These are phyloP conservation scores for Exophiala calicioides DNA, from an alignment of 2,329 filamentous ascomycete genomes.

Conservation along the genomic window DNA sequence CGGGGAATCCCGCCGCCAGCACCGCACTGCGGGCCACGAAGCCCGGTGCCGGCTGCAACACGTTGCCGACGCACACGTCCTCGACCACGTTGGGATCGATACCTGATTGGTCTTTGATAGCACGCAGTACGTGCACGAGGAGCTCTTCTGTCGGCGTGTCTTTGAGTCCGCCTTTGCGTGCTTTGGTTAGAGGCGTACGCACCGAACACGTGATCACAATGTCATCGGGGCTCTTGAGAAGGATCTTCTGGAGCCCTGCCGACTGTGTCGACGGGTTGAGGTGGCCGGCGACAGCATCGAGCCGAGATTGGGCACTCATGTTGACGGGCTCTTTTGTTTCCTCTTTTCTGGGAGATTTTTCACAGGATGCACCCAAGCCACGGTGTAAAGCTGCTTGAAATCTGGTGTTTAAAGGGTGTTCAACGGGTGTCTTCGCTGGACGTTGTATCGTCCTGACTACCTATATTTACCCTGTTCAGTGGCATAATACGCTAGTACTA, in stretches of 20 bases:
- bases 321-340: too few species aligned
- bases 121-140: slow-evolving; percentile 78
- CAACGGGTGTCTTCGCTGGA: too few species aligned
- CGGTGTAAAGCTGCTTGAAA: too few species aligned
- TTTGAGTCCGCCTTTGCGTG: slow-evolving; percentile 92
- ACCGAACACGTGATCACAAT: slow-evolving; percentile 91
- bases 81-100: slow-evolving; percentile 88
- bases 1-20: slow-evolving; percentile 87
- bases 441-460: too few species aligned
- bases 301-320: slow-evolving; percentile 24
- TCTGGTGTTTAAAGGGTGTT: too few species aligned
- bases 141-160: slow-evolving; percentile 86
- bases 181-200: slow-evolving; percentile 88
- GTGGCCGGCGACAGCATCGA: slow-evolving; percentile 26
- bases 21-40: slow-evolving; percentile 88
- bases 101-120: slow-evolving; percentile 77
- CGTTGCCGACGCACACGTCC: slow-evolving; percentile 88
- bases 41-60: slow-evolving; percentile 87
- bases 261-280: slow-evolving; percentile 19
- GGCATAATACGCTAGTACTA: too few species aligned
- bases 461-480: too few species aligned
- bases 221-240: slow-evolving; percentile 61
- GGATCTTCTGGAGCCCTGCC: slow-evolving; percentile 57
- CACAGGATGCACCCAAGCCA: too few species aligned
- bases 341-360: too few species aligned